A percentile compares a stretch with the other conserved stretches of the same genome.
Conservation (phyloP, 2,329 filamentous ascomycete species). For the Venturia aucupariae region DNA sequence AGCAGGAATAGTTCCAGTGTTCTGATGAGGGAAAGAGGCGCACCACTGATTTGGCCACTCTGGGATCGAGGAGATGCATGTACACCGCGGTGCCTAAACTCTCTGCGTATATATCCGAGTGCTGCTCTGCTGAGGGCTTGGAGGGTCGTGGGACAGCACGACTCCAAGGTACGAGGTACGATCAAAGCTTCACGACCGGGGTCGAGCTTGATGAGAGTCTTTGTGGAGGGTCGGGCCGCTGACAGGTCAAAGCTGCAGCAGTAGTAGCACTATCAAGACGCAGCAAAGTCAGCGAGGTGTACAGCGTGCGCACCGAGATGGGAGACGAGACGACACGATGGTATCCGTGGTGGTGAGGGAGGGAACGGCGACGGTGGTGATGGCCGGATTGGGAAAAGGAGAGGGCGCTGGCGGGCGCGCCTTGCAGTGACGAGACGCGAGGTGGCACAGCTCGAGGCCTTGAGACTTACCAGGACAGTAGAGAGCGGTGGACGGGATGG, state of each 20-base stretch:
- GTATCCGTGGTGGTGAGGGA: not conserved
- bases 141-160: constrained; percentile 2
- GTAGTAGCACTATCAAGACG: constrained; percentile 12
- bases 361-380: constrained; percentile 7
- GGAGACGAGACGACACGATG: constrained; percentile 7
- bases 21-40: constrained; percentile 15
- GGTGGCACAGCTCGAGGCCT: constrained; percentile 3
- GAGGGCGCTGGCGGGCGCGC: constrained; percentile 7
- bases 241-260: constrained; percentile 14
- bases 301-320: constrained; percentile 2
- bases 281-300: constrained; percentile 9
- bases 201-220: constrained; percentile 7
- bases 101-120: constrained; percentile 6
- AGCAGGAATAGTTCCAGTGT: constrained; percentile 13
- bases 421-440: constrained; percentile 10
- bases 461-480: not conserved
- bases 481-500: not conserved
- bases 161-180: constrained; percentile 6
- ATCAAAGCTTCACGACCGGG: constrained; percentile 12
- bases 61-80: constrained; percentile 15
- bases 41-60: constrained; percentile 15
- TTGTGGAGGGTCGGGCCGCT: constrained; percentile 14
- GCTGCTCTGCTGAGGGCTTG: not conserved
- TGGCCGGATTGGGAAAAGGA: constrained; percentile 10
- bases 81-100: constrained; percentile 11